Conservation (phyloP, 192 early-diverging fungal genomes). For the Irineochytrium annulatum region DNA sequence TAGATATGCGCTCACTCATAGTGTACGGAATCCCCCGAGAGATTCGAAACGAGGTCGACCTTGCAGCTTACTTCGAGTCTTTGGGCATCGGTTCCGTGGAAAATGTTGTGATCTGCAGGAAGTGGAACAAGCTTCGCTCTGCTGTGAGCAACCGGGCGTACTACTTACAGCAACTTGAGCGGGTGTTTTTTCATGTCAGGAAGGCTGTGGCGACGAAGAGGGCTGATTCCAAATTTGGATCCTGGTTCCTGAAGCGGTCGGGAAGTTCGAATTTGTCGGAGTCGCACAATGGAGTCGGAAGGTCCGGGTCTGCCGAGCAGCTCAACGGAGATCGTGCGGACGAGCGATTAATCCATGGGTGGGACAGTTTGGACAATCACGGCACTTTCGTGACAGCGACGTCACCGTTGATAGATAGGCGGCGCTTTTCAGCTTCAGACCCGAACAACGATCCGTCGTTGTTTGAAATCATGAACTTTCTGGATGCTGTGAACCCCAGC, state of each 20-base stretch:
- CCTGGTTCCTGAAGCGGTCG: too few relatives aligned
- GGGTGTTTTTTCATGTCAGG: conserved; percentile 12
- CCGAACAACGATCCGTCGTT: conserved; percentile 24
- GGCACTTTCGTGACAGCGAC: neutral
- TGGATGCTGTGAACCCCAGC: conserved; percentile 28
- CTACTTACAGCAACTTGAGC: conserved; percentile 42
- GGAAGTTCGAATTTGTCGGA: too few relatives aligned
- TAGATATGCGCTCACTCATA: conserved; percentile 40
- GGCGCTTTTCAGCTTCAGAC: conserved; percentile 25
- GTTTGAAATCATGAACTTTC: conserved; percentile 34
- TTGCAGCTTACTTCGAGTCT: conserved; percentile 46
- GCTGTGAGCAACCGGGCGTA: conserved; percentile 39
- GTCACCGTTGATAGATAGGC: conserved; percentile 6
- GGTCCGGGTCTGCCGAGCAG: neutral
- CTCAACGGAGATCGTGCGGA: too few relatives aligned
- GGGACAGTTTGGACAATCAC: neutral
- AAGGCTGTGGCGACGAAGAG: neutral
- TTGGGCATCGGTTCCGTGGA: conserved; percentile 50
- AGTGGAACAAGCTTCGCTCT: conserved; percentile 46
- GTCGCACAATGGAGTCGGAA: neutral
- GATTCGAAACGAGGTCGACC: conserved; percentile 46
- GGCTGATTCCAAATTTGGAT: neutral
- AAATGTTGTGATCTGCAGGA: conserved; percentile 51
- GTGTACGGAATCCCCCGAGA: conserved; percentile 51
- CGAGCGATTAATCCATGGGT: too few relatives aligned